Base-by-base conservation (phyloP, 2,329 filamentous ascomycete species). In the Stemphylium vesicarium region DNA sequence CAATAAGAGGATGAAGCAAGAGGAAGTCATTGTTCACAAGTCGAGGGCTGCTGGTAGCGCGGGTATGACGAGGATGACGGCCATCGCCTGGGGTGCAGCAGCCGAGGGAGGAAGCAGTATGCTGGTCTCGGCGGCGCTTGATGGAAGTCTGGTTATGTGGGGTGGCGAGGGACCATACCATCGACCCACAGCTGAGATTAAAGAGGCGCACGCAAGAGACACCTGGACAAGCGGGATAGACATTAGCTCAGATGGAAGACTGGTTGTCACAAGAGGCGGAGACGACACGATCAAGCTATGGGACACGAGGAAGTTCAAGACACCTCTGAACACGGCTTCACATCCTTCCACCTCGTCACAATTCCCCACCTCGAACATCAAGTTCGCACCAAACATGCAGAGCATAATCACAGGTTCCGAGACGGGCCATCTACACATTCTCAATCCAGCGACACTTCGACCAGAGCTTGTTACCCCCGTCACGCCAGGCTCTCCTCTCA, bases 261-360 rank as follows among this genome's bases (percentile, higher is more conserved):
- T 97, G 79, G 86, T 98, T 3, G 89, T 97, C 7, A 96, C 92
- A 1, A 84, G 92, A 64, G 95, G 95, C 50, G 94, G 93, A 45
- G 95, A 99, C 75, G 87, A 96, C 71, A 84, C 90, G 2, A 94
- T 99, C 76, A 98, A 98, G 78, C 82, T 97, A 2, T 99, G 95
- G 95, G 95, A 99, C 73, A 96, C 89, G 3, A 87, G 95, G 54
- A 98, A 97, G 71, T 96, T 99, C 81, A 98, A 95, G 73, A 83
- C 89, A 53, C 92, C 95, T 4, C 84, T 99, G 12, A 91, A 92
- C 42, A 90, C 88, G 1, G 86, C 91, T 13, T 80, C 88, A 5
- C 92, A 96, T 75, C 77, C 85, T 1, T 96, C 94, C 1, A 96
- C 91, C 12, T 94, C 92, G 1, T 87, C 88, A 53, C 88, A 92